A percentile compares a stretch with the other conserved stretches of the same genome.
These are phyloP conservation scores for Globisporangium sylvaticum DNA, from an alignment of 352 stramenopile species.

Conservation along the genomic window DNA sequence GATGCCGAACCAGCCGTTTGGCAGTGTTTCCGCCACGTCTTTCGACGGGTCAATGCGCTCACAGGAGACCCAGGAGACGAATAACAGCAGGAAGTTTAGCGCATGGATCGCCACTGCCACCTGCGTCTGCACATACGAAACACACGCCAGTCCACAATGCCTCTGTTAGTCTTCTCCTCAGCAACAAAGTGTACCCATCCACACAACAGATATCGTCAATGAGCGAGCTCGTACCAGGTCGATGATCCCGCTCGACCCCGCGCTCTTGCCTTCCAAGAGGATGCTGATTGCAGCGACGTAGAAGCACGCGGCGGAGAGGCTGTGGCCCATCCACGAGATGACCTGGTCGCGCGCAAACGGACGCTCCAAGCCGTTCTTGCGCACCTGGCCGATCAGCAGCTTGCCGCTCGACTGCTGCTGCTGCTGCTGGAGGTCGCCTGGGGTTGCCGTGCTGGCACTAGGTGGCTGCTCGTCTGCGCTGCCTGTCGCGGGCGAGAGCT, in stretches of 20 bases:
- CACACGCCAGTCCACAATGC: conserved; percentile 7
- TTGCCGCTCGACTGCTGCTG: conserved; percentile 7
- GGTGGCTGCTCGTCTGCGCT: neutral
- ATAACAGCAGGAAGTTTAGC: conserved; percentile 38
- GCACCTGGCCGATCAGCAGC: conserved; percentile 34
- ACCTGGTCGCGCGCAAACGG: conserved; percentile 79
- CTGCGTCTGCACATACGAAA: conserved; percentile 32
- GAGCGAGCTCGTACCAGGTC: conserved; percentile 12
- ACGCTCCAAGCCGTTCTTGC: conserved; percentile 62
- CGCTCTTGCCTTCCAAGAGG: conserved; percentile 11
- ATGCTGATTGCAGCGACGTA: conserved; percentile 39
- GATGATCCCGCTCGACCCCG: conserved; percentile 3
- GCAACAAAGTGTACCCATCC: neutral
- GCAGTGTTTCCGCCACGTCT: conserved; percentile 29
- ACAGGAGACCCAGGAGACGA: conserved; percentile 66
- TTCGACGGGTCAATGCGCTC: conserved; percentile 62
- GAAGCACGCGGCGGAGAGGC: conserved; percentile 58
- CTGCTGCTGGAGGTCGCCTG: neutral
- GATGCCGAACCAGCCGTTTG: conserved; percentile 67
- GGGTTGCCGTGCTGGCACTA: neutral
- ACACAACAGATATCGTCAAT: neutral
- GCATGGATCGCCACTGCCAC: conserved; percentile 51
- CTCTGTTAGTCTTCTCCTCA: conserved; percentile 1
- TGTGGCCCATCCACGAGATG: conserved; percentile 66
- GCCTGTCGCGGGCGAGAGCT: neutral